Base-by-base conservation (phyloP, 805 yeast species). In the Candida krabiensis region DNA sequence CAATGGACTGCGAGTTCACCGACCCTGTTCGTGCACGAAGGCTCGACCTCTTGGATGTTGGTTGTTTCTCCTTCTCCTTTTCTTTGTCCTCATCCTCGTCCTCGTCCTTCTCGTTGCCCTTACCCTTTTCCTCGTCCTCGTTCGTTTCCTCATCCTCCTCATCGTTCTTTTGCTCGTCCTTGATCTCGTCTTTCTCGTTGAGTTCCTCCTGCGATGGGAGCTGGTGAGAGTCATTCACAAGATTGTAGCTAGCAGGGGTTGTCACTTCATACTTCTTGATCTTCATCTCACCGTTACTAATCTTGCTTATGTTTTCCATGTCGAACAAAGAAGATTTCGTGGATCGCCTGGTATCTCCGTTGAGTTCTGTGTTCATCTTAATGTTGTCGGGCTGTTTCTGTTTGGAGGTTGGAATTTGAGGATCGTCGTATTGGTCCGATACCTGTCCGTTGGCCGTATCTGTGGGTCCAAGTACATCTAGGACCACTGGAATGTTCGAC, bases 251-350 rank as follows among this genome's bases (percentile, higher is more conserved):
- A n/a, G n/a, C n/a, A n/a, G n/a, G n/a, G 18, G 42, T 35, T 6
- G 40, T 18, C 25, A 43, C 37, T 17, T 49, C 47, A 12, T 32
- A 38, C 19, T 35, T 44, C 16, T 44, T 47, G n/a, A 47, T 40
- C 21, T 44, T 40, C 46, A 44, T 37, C 17, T 49, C 46, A 4
- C 44, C 46, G 19, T 41, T 46, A 23, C 35, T 25, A 14, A 29
- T n/a, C 17, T 34, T 36, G 15, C 30, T 34, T 2, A 37, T 17
- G 15, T 33, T 35, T 5, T 37, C 46, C 5, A 37, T n/a, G 11
- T 37, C 40, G 13, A 29, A 16, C 7, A 19, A 28, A 15, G 12
- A 16, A 16, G 30, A 15, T 19, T 23, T 23, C 4, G 18, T 25
- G 2, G 29, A 7, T 9, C 27, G 40, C 26, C 38, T 35, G 26